Evolutionary conservation across 1,139 yeast genomes (phyloP).

Genomic region (Pichia inconspicua): DNA sequence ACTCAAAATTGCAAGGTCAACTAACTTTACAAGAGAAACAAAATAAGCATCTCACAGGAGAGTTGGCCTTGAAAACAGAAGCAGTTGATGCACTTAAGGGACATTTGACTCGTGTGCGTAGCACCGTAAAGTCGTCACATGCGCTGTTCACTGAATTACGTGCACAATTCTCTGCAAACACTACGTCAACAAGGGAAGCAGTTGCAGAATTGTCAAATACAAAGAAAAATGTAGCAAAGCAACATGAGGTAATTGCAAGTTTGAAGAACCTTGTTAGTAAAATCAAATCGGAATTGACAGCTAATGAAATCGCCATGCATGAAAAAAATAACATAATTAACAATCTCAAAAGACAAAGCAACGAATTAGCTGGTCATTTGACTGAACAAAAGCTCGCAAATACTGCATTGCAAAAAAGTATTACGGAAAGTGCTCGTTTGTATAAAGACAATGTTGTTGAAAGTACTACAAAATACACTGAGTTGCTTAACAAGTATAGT

Average conservation of each 20-base stretch:
- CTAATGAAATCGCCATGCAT: constrained; percentile 5
- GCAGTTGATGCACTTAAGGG: constrained; percentile 9
- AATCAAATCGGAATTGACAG: constrained; percentile 6
- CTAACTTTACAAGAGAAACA: constrained; percentile 7
- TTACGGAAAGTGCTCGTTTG: constrained; percentile 4
- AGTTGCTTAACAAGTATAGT: not conserved
- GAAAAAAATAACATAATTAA: constrained; percentile 13
- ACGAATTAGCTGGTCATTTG: constrained; percentile 22
- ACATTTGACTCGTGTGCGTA: not conserved
- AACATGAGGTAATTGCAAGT: constrained; percentile 6
- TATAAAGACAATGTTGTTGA: not conserved
- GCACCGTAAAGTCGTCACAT: not conserved
- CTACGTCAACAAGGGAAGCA: constrained; percentile 1
- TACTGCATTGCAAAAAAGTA: constrained; percentile 3
- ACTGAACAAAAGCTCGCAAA: constrained; percentile 23
- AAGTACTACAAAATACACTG: not conserved
- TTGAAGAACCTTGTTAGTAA: constrained; percentile 7
- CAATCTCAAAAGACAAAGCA: constrained; percentile 15
- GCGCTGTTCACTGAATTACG: constrained; percentile 4
- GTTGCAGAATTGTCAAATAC: constrained; percentile 6
- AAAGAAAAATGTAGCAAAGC: constrained; percentile 5
- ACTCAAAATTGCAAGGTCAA: constrained; percentile 10
- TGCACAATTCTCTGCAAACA: constrained; percentile 1
- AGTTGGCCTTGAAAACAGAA: constrained; percentile 8
- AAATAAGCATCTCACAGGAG: constrained; percentile 7